Percentiles rank a stretch among this genome's conserved stretches.
Evolutionary conservation across 495 filamentous ascomycete species (phyloP).

Genomic region (Diplogelasinospora grovesii): DNA sequence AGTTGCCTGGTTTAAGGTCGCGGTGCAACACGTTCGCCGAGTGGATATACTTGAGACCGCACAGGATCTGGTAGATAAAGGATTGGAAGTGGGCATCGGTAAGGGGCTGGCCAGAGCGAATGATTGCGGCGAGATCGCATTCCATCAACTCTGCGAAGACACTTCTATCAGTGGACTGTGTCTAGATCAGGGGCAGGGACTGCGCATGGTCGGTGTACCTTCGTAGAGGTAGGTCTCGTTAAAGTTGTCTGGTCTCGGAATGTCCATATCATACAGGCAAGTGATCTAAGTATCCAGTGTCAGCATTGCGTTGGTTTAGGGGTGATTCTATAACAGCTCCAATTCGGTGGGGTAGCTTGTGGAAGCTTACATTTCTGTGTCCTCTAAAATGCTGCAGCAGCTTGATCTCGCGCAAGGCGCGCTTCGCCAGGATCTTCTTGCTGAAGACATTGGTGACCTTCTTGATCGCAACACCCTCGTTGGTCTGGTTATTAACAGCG

Average conservation of each 20-base stretch:
- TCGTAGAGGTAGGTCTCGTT: conserved; percentile 99
- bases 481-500: conserved; percentile 82
- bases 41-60: conserved; percentile 97
- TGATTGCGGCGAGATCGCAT: conserved; percentile 96
- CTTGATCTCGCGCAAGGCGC: conserved; percentile 96
- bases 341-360: background rate
- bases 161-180: conserved; percentile 10
- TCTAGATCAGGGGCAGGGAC: conserved; percentile 4
- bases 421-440: conserved; percentile 99
- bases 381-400: conserved; percentile 96
- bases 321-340: no score
- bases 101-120: conserved; percentile 89
- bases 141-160: conserved; percentile 97
- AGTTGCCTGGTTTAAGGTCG: conserved; percentile 93
- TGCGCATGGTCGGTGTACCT: conserved; percentile 48
- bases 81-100: conserved; percentile 96
- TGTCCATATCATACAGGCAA: conserved; percentile 99
- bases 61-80: conserved; percentile 91
- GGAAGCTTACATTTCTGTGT: conserved; percentile 47
- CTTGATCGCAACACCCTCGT: conserved; percentile 97
- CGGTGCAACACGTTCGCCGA: conserved; percentile 96
- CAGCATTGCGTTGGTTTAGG: conserved; percentile 3
- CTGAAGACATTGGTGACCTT: conserved; percentile 99
- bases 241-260: conserved; percentile 94
- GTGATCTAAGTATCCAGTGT: conserved; percentile 62